Conservation (phyloP, 1,284 basidiomycete species). For the Malassezia arunalokei region DNA sequence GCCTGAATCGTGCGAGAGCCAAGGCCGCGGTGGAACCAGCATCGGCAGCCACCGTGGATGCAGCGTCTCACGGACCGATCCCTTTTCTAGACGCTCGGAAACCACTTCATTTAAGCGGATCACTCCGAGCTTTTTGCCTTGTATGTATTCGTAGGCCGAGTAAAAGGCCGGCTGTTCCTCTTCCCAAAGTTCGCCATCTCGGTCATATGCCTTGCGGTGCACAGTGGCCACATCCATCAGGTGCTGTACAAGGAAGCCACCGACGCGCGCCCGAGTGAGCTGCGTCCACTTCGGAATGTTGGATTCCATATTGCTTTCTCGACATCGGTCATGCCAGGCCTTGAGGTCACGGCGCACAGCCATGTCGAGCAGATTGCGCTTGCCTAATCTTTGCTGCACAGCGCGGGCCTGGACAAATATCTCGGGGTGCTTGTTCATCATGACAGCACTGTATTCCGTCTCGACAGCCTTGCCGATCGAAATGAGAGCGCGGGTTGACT, state of each 20-base stretch:
- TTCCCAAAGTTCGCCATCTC: slow-evolving; percentile 36
- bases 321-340: slow-evolving; percentile 51
- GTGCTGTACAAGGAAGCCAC: slow-evolving; percentile 68
- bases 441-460: slow-evolving; percentile 51
- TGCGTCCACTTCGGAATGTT: slow-evolving; percentile 68
- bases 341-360: slow-evolving; percentile 30
- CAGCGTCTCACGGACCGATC: slow-evolving; percentile 62
- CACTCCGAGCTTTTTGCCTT: slow-evolving; percentile 80
- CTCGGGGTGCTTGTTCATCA: slow-evolving; percentile 28
- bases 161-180: slow-evolving; percentile 85
- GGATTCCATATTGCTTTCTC: slow-evolving; percentile 49
- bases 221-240: slow-evolving; percentile 74
- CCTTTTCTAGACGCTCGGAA: slow-evolving; percentile 64
- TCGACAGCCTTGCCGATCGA: slow-evolving; percentile 73
- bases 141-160: slow-evolving; percentile 82
- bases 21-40: slow-evolving; percentile 80
- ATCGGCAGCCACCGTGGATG: slow-evolving; percentile 92
- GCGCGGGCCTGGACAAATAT: slow-evolving; percentile 28
- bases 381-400: slow-evolving; percentile 21
- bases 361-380: slow-evolving; percentile 26
- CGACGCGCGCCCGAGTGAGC: slow-evolving; percentile 60
- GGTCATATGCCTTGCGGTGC: slow-evolving; percentile 50
- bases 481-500: slow-evolving; percentile 73
- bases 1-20: slow-evolving; percentile 67
- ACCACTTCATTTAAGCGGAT: slow-evolving; percentile 76